Conservation (phyloP, 2,329 filamentous ascomycete species). For the Samsoniella hepiali region DNA sequence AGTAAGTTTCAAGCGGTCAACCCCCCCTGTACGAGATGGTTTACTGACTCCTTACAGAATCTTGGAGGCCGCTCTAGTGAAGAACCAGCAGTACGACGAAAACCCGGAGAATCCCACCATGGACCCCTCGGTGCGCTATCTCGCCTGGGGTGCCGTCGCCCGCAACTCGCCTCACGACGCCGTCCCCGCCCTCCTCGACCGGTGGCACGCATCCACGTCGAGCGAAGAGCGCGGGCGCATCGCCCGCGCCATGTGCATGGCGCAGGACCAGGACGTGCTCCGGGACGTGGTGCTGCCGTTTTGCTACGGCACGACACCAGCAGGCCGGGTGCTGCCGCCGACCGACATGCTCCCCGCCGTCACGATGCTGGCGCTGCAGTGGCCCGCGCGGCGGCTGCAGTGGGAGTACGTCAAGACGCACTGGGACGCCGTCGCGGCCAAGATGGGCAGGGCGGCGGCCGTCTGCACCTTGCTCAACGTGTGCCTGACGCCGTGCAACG, state of each 20-base stretch:
- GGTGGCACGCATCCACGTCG: not conserved
- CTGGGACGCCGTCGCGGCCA: constrained; percentile 70
- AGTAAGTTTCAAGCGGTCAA: constrained; percentile 45
- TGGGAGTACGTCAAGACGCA: constrained; percentile 85
- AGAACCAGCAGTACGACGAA: not conserved
- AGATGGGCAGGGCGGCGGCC: constrained; percentile 78
- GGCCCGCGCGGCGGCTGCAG: constrained; percentile 65
- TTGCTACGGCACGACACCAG: constrained; percentile 65
- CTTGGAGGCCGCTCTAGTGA: not conserved
- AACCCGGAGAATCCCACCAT: not conserved
- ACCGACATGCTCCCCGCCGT: constrained; percentile 85
- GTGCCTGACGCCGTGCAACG: constrained; percentile 73
- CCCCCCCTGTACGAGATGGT: no score
- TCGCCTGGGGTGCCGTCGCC: constrained; percentile 2
- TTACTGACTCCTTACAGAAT: not conserved
- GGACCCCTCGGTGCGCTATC: constrained; percentile 1
- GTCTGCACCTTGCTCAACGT: constrained; percentile 83
- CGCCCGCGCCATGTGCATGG: constrained; percentile 3
- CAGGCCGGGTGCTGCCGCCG: constrained; percentile 63
- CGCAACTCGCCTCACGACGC: not conserved
- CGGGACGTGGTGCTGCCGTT: constrained; percentile 66
- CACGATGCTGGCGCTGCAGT: constrained; percentile 68
- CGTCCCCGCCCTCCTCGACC: not conserved
- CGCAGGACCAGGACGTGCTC: constrained; percentile 54
- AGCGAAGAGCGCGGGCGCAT: not conserved